A percentile compares a stretch with the other conserved stretches of the same genome.
Conservation (phyloP, 1,139 yeast genomes). For the Suhomyces atakaporum region DNA sequence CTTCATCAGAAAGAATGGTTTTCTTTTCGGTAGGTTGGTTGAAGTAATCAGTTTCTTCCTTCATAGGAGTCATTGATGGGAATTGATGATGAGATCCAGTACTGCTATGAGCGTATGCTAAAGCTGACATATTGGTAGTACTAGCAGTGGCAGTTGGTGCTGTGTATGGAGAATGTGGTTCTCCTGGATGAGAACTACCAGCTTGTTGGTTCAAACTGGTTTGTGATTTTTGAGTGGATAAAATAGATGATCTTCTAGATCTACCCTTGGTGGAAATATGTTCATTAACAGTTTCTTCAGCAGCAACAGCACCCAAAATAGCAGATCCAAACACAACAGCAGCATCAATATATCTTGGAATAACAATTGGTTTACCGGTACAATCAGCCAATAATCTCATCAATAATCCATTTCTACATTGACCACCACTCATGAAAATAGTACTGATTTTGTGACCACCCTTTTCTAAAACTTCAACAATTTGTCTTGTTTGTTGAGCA, state of each 20-base stretch:
- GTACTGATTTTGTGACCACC: constrained; percentile 77
- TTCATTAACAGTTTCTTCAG: constrained; percentile 55
- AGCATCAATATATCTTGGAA: constrained; percentile 93
- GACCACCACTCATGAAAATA: constrained; percentile 94
- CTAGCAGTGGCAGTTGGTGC: constrained; percentile 72
- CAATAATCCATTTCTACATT: constrained; percentile 85
- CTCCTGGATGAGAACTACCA: constrained; percentile 14
- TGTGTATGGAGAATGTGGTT: constrained; percentile 66
- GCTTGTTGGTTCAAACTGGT: constrained; percentile 24
- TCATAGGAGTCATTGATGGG: constrained; percentile 56
- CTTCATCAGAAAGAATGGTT: constrained; percentile 21
- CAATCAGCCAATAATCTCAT: constrained; percentile 91
- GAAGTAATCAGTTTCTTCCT: constrained; percentile 51
- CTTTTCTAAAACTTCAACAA: constrained; percentile 77
- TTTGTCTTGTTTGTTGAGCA: constrained; percentile 96
- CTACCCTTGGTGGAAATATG: constrained; percentile 34
- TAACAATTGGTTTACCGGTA: constrained; percentile 87
- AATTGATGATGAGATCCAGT: constrained; percentile 51
- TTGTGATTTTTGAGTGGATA: constrained; percentile 36
- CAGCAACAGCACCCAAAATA: constrained; percentile 90
- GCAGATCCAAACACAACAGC: constrained; percentile 98
- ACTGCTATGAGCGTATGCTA: constrained; percentile 46
- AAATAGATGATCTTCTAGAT: constrained; percentile 41
- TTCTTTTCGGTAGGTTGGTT: constrained; percentile 27
- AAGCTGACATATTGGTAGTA: constrained; percentile 55